Evolutionary conservation across 306 rosid genomes (phyloP), one percentile per base, ranked within the genome.

Genomic region (Abrus precatorius): DNA sequence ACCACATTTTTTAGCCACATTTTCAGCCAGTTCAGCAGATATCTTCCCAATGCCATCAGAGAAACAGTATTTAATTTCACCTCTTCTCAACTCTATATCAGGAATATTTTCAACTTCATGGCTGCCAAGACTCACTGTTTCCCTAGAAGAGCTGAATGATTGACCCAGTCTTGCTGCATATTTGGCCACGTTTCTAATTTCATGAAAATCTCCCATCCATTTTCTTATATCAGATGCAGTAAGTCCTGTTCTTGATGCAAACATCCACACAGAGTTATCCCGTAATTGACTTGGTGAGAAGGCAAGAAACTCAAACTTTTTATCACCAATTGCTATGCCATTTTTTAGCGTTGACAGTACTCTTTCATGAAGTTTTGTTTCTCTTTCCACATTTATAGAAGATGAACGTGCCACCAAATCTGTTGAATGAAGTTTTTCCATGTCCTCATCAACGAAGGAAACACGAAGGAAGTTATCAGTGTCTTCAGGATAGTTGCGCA

Each of bases 41-140:
- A 92, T 88, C 83, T 94, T 94, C 68, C 97, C 98, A 79, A 94
- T 91, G 6, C 97, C 98, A 74, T 92, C 97, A 34, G 97, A 94
- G 87, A 94, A 94, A 72, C 84, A 82, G 50, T 91, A 91, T 1
- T 77, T 57, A 49, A 54, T 57, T 76, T 82, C 89, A 29, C 41
- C 79, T 73, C 84, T 73, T 53, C 28, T 80, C 5, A 53, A 47
- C 28, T 70, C 84, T 20, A 92, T 56, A 84, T 94, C 97, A 27
- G 97, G 93, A 87, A 92, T 91, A 7, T 65, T 64, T 69, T 89
- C 90, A 34, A 76, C 70, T 80, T 94, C 98, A 79, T 80, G 9
- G 63, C 56, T 50, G 28, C 10, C 12, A 52, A 92, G 97, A 53
- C 75, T 89, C 2, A 82, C 80, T n/a, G 97, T 88, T 85, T 94